Conservation (phyloP, 495 filamentous ascomycete species). For the Xylaria scruposa region DNA sequence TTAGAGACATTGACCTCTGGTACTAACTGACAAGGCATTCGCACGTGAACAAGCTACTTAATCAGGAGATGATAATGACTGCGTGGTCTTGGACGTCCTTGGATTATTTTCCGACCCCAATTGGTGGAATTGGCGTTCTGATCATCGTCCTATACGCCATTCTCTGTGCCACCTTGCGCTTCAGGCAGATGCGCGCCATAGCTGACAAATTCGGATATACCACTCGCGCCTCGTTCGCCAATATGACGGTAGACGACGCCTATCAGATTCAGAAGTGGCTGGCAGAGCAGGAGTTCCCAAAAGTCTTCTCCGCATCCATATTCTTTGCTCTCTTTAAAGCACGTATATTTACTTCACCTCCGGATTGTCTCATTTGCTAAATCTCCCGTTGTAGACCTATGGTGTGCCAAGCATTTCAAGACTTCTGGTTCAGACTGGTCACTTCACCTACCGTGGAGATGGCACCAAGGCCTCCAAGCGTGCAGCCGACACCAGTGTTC, state of each 20-base stretch:
- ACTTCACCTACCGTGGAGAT: constrained; percentile 33
- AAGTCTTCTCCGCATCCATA: background rate
- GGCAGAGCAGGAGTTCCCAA: background rate
- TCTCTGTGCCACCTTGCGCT: background rate
- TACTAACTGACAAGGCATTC: background rate
- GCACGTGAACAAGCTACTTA: background rate
- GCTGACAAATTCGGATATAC: background rate
- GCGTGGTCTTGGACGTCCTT: background rate
- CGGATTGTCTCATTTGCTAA: background rate
- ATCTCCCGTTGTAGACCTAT: background rate
- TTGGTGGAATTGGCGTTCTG: background rate
- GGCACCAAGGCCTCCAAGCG: constrained; percentile 60
- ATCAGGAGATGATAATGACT: background rate
- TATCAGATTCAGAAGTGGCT: background rate
- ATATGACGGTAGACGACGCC: background rate
- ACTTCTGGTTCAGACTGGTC: background rate
- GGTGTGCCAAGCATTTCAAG: background rate
- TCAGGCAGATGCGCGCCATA: constrained; percentile 1
- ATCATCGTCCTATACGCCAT: background rate
- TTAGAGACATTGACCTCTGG: too few species aligned
- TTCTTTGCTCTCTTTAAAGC: background rate
- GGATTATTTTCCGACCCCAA: background rate
- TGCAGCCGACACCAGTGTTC: constrained; percentile 63
- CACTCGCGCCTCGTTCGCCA: background rate
- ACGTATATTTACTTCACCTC: background rate